phyloP scores from a whole-genome alignment of 345 rosid genomes.

The Stellera chamaejasme region DNA sequence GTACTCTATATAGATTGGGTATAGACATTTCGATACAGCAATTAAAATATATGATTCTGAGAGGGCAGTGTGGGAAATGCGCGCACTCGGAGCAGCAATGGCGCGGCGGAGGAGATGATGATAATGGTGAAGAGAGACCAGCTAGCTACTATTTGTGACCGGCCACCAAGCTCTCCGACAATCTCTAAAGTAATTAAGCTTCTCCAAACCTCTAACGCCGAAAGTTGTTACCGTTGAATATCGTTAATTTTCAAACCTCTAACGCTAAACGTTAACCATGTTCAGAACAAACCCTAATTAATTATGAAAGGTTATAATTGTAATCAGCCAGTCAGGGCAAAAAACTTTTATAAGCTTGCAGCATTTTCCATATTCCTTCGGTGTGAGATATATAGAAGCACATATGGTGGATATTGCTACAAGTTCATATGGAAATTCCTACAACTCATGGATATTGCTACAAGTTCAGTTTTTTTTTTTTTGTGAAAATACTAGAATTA shows the following conservation, averaged over 20 bases:
- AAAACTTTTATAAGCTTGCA: not conserved
- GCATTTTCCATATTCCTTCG: not conserved
- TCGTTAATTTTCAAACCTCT: too few relatives aligned
- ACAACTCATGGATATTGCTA: not conserved
- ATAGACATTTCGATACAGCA: constrained; percentile 87
- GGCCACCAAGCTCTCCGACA: constrained; percentile 69
- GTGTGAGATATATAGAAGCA: not conserved
- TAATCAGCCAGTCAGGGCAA: not conserved
- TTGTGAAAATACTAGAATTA: not conserved
- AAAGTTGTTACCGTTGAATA: too few relatives aligned
- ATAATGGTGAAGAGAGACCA: constrained; percentile 42
- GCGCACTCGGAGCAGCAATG: constrained; percentile 45
- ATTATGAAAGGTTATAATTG: too few relatives aligned
- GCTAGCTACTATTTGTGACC: constrained; percentile 64
- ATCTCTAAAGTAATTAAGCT: constrained; percentile 38
- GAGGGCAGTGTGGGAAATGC: constrained; percentile 70
- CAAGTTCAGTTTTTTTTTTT: not conserved
- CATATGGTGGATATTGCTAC: not conserved
- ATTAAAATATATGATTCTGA: constrained; percentile 81
- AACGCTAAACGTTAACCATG: too few relatives aligned
- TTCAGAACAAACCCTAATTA: too few relatives aligned
- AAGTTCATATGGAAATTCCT: too few relatives aligned
- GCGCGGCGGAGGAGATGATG: constrained; percentile 18
- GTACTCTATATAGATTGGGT: constrained; percentile 62
- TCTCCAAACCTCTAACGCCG: too few relatives aligned